Conservation (phyloP, 148 eudicot species). For the Camellia granthamiana region DNA sequence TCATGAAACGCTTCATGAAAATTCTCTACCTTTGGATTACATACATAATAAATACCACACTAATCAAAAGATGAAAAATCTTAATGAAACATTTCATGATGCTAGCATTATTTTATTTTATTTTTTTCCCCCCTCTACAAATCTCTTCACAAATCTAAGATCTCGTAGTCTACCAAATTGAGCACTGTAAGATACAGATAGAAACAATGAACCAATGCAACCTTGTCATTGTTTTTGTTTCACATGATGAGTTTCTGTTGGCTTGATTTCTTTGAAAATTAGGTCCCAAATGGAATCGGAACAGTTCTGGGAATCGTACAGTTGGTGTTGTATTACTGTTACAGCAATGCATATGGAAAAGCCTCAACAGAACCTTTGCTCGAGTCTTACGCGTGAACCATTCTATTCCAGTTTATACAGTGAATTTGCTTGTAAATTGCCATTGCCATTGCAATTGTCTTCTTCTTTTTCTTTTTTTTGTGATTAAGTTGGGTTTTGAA, state of each 20-base stretch:
- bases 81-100: too few species aligned
- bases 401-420: not conserved
- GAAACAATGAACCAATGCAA: not conserved
- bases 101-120: too few species aligned
- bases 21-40: too few species aligned
- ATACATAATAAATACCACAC: too few species aligned
- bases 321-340: slow-evolving; percentile 38
- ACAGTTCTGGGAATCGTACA: slow-evolving; percentile 36
- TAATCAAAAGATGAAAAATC: too few species aligned
- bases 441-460: not conserved
- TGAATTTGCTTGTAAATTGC: slow-evolving; percentile 3
- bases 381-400: slow-evolving; percentile 17
- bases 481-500: not conserved
- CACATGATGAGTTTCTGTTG: not conserved
- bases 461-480: not conserved
- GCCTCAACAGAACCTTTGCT: slow-evolving; percentile 36
- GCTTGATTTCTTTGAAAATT: slow-evolving; percentile 5
- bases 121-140: too few species aligned
- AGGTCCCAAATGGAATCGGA: slow-evolving; percentile 59
- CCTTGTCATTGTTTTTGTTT: not conserved
- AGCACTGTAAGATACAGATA: not conserved
- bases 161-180: not conserved
- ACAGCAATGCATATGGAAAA: slow-evolving; percentile 21
- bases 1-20: too few species aligned
- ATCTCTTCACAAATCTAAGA: too few species aligned